Conservation (phyloP, 2,329 filamentous ascomycete species). For the Fusarium concolor region DNA sequence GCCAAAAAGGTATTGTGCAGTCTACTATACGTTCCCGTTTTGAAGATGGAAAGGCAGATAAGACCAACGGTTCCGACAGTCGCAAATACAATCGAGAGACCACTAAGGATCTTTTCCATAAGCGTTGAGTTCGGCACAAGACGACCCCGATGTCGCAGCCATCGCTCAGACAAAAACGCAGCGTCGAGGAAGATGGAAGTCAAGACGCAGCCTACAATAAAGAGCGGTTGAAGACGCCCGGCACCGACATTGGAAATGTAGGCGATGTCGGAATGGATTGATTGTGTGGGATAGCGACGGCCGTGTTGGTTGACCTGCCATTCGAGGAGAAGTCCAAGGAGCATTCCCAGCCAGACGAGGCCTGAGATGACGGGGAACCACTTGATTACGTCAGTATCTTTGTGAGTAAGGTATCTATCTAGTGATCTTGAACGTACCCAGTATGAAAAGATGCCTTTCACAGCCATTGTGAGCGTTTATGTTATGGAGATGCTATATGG, state of each 20-base stretch:
- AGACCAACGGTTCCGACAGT: constrained; percentile 82
- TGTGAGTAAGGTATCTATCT: background rate
- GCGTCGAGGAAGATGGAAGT: constrained; percentile 85
- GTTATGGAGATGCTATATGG: too few relatives aligned
- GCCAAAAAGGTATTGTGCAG: constrained; percentile 82
- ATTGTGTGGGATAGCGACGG: constrained; percentile 72
- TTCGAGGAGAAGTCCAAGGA: constrained; percentile 76
- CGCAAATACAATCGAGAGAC: constrained; percentile 74
- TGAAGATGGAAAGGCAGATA: constrained; percentile 86
- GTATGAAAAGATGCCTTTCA: constrained; percentile 51
- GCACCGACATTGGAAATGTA: constrained; percentile 79
- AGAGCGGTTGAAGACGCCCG: constrained; percentile 76
- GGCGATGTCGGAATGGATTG: constrained; percentile 67
- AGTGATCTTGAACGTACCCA: constrained; percentile 50
- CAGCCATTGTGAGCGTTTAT: constrained; percentile 46
- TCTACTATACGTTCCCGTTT: constrained; percentile 74
- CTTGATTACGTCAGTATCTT: constrained; percentile 39
- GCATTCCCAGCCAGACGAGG: constrained; percentile 72
- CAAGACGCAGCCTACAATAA: constrained; percentile 76
- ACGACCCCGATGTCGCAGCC: constrained; percentile 83
- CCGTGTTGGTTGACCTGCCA: constrained; percentile 70
- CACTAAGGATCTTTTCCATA: constrained; percentile 72
- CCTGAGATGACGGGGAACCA: constrained; percentile 78
- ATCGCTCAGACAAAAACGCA: constrained; percentile 84
- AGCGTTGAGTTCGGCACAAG: constrained; percentile 75